Base-by-base conservation (phyloP, 257 asterid species). In the Solanum peruvianum region DNA sequence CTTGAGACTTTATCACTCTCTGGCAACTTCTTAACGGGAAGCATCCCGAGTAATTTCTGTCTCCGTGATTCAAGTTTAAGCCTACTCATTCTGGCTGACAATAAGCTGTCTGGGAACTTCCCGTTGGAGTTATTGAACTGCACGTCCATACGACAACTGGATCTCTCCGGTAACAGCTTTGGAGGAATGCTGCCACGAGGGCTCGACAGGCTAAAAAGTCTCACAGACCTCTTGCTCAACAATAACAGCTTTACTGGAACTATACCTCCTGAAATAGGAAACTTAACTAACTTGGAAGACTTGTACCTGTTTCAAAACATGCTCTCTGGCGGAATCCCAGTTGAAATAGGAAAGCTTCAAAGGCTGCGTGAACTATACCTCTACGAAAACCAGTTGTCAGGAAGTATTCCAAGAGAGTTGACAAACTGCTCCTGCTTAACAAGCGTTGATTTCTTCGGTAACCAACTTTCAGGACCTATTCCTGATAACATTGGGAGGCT, bases 211-310 rank as follows among this genome's bases (percentile, higher is more conserved):
- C 89, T 96, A 25, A 88, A 87, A 75, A 91, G 64, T 87, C 94
- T 96, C 73, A 94, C 96, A 2, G 99, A 95, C 91, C 99, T 96
- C 73, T 76, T 94, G 87, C 98, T 96, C 91, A 92, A 94, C 91
- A 95, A 93, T 90, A 96, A 96, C 93, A 93, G 94, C 86, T 93
- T 95, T 44, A 87, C 91, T 3, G 99, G 98, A 86, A 89, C 33
- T 83, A 78, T 96, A 52, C 98, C 98, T 1, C 92, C 94, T 16
- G 91, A 91, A 82, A 94, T 93, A 2, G 98, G 98, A 85, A 96
- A 96, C 85, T 62, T 95, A 91, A 95, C 95, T 58, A 89, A 88
- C 37, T 85, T 96, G 73, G 92, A 84, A 70, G 90, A 85, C 49
- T 71, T 96, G 7, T 89, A 88, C 49, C 93, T 96, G 88, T 94